Evolutionary conservation across 2,329 filamentous ascomycete species (phyloP).

Genomic region (Didymella keratinophila): DNA sequence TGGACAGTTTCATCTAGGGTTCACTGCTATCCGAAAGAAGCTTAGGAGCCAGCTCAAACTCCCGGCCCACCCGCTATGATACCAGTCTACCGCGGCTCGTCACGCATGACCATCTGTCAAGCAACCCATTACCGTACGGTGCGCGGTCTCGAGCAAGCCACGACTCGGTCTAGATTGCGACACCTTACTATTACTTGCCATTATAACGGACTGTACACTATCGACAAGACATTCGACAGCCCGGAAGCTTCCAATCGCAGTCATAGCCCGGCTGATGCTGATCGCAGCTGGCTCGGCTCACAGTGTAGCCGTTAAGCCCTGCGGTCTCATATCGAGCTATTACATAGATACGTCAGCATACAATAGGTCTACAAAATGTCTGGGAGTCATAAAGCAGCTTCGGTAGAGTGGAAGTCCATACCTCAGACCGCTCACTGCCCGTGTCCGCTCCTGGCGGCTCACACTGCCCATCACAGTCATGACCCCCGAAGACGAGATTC

Average conservation of each 20-base stretch:
- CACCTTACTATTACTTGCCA: neutral
- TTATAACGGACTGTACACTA: neutral
- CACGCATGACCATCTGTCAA: neutral
- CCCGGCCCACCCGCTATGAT: neutral
- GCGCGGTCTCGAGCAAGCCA: neutral
- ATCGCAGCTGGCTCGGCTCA: neutral
- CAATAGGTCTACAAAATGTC: neutral
- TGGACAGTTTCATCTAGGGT: neutral
- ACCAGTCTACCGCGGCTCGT: neutral
- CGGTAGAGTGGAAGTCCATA: neutral
- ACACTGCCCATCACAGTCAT: neutral
- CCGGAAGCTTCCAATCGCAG: neutral
- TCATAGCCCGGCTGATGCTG: neutral
- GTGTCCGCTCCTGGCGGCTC: neutral
- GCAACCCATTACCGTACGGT: neutral
- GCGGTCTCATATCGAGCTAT: neutral
- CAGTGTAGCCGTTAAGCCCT: neutral
- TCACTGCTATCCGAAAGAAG: neutral
- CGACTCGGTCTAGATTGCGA: neutral
- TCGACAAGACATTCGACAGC: neutral
- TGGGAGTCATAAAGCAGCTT: too few relatives aligned
- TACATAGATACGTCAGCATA: neutral
- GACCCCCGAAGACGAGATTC: neutral
- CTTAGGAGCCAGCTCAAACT: neutral
- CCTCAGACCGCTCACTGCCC: neutral